A percentile compares a stretch with the other conserved stretches of the same genome.
phyloP scores from a whole-genome alignment of 192 early-diverging fungal species.

The Gigaspora rosea region DNA sequence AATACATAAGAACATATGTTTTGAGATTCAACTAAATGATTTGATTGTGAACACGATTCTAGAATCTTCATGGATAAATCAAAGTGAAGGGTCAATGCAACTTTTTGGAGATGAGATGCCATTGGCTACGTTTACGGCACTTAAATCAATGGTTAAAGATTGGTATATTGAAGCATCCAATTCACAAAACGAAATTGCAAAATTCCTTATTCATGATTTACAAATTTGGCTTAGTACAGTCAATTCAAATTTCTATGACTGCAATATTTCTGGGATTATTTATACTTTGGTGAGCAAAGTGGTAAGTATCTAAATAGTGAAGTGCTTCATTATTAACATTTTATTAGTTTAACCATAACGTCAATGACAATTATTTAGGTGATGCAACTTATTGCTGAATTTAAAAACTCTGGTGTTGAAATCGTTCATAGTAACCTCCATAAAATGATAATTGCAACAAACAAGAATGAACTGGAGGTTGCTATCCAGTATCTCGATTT shows the following conservation, averaged over 20 bases:
- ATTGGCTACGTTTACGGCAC: not conserved
- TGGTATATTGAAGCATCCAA: not conserved
- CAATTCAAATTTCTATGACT: constrained; percentile 4
- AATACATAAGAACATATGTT: not conserved
- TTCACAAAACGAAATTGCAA: not conserved
- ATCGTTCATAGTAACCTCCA: not conserved
- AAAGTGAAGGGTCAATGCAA: not conserved
- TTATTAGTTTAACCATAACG: not conserved
- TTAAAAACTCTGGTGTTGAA: not conserved
- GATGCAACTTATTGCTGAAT: not conserved
- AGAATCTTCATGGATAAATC: not conserved
- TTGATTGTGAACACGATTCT: constrained; percentile 1
- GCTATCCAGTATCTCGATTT: too few relatives aligned
- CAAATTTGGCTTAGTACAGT: constrained; percentile 1
- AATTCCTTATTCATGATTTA: not conserved
- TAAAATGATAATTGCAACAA: not conserved
- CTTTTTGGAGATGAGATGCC: constrained; percentile 1
- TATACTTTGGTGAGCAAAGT: constrained; percentile 3
- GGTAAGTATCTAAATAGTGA: not conserved
- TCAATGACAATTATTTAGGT: not conserved
- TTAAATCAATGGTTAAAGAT: constrained; percentile 2
- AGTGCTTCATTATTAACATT: not conserved
- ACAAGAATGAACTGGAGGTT: too few relatives aligned
- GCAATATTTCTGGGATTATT: not conserved
- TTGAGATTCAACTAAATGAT: not conserved